Conservation (phyloP, 441 rosid species). For the Omphalea diandra region DNA sequence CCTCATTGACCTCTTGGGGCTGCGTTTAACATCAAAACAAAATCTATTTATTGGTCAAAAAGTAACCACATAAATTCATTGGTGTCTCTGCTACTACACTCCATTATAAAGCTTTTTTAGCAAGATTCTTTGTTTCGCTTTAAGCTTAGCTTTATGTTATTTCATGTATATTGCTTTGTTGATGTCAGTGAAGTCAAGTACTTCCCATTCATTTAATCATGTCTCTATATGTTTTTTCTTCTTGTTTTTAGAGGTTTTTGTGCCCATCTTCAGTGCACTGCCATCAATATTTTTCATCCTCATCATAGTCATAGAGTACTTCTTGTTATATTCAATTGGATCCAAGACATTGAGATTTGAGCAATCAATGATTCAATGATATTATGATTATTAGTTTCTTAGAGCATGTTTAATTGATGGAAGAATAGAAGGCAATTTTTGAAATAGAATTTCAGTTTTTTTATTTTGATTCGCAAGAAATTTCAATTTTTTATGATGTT, state of each 20-base stretch:
- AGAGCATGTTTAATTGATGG: too few species aligned
- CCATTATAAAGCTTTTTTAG: slow-evolving; percentile 75
- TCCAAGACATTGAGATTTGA: too few species aligned
- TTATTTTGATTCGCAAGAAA: too few species aligned
- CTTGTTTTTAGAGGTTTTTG: not conserved
- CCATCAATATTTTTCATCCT: not conserved
- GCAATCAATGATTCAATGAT: too few species aligned
- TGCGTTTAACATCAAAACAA: slow-evolving; percentile 9
- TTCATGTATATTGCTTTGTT: slow-evolving; percentile 46
- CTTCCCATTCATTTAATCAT: slow-evolving; percentile 33
- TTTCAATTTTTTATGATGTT: too few species aligned
- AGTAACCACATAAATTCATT: slow-evolving; percentile 54
- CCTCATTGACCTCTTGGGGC: slow-evolving; percentile 53
- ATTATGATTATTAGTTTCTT: too few species aligned
- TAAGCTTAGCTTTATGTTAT: slow-evolving; percentile 52
- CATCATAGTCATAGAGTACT: too few species aligned
- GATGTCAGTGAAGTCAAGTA: slow-evolving; percentile 63
- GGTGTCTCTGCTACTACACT: slow-evolving; percentile 79
- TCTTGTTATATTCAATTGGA: too few species aligned
- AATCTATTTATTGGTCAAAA: slow-evolving; percentile 49
- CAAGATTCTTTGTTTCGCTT: slow-evolving; percentile 74
- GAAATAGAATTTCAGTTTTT: too few species aligned
- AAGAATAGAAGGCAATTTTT: too few species aligned
- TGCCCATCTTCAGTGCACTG: not conserved
- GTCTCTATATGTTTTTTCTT: not conserved